Base-by-base conservation (phyloP, 176 grass and related monocot species). In the Saccharum spontaneum region DNA sequence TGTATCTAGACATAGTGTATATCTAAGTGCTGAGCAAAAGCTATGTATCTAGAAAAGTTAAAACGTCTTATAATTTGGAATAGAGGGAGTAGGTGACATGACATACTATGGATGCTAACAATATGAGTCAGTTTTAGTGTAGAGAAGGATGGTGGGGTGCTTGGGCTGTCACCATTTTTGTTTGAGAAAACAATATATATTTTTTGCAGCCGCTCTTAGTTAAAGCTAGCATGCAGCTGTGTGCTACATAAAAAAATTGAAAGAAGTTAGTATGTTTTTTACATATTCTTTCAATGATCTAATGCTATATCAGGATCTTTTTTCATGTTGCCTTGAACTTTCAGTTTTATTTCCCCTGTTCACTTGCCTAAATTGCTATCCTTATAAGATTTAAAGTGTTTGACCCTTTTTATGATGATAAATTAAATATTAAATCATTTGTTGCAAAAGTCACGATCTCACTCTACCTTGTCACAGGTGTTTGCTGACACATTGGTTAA, bases 401-500 rank as follows among this genome's bases (percentile, higher is more conserved):
- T 72, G 20, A 49, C 59, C 20, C 26, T 28, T 83, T 13, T 10
- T 23, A 57, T 67, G 73, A n/a, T 20, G 10, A 79, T 73, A 23
- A 18, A 46, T 79, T n/a, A 55, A 80, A 69, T 73, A 67, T 14
- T 57, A 67, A 76, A 77, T 48, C 73, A 44, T 44, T 23, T 87
- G 31, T 49, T 52, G 22, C 43, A 72, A 64, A 44, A 82, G 33
- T 60, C 8, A 48, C 8, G 39, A 50, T 34, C 17, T 81, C 68
- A 69, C 63, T 70, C 82, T 67, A 64, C 60, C 79, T 79, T 22
- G 55, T 69, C 76, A 30, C 69, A 97, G 94, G 84, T 92, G 31
- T 90, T 90, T 72, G 87, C 76, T 2, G 94, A 97, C 77, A 41
- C 84, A 9, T 81, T 97, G 57, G 94, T 97, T 57, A 94, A 94